Evolutionary conservation across 352 stramenopile species (phyloP), one percentile per base, ranked within the genome.

Genomic region (Pythium insidiosum): DNA sequence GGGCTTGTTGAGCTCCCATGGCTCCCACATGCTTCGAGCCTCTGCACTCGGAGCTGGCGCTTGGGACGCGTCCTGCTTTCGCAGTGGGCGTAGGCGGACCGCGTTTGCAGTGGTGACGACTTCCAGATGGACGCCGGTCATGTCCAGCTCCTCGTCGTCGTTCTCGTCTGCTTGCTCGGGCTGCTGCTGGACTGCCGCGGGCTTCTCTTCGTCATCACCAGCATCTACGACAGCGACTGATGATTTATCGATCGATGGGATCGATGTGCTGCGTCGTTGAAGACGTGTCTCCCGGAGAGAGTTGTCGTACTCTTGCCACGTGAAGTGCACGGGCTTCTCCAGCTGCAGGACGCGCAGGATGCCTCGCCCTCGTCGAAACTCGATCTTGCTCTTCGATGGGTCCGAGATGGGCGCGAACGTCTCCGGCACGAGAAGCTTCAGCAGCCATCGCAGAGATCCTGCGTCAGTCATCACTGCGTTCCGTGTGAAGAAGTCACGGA

Each of bases 311-410:
- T 81, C 68, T 11, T 53, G 50, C 41, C 65, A 59, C 38, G 73
- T 74, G 3, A 61, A 64, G 43, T 63, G 61, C 5, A 88, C 69
- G 0, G 69, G 57, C 15, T 73, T 82, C 54, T 88, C 71, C 35
- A 82, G 61, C 48, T 87, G 74, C 38, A 89, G 38, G 23, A 86
- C 68, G 26, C 67, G 70, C 40, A 73, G 62, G 36, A 86, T 80
- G 1, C 66, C 63, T 19, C 66, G 58, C 19, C 59, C 67, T 16
- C 74, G 73, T 13, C 73, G 71, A 38, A 84, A 89, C 44, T 88
- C 72, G 44, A 89, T 79, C 47, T 87, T 84, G 65, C 74, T 87
- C 53, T 87, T 87, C 35, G 50, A 74, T 33, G 74, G 72, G 38
- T 88, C 77, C 2, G 61, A 49, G 25, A 89, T 84, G 1, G 73